These are phyloP conservation scores for Puccinia coronata DNA, from an alignment of 1,284 basidiomycete genomes.

Conservation along the genomic window DNA sequence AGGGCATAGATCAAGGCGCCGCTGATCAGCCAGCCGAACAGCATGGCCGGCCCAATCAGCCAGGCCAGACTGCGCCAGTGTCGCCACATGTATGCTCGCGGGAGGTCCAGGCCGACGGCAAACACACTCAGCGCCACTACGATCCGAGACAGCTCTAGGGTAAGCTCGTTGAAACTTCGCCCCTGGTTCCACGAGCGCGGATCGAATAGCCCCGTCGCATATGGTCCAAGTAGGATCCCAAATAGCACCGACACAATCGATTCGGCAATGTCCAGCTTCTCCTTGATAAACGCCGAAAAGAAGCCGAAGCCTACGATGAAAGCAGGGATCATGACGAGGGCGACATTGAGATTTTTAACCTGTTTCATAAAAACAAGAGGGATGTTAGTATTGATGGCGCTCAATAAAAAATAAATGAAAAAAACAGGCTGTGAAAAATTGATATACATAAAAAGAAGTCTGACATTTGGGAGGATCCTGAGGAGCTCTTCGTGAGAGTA, in stretches of 20 bases:
- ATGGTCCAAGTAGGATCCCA: constrained; percentile 87
- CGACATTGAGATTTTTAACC: constrained; percentile 4
- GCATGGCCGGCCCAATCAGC: constrained; percentile 66
- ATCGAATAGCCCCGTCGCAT: constrained; percentile 80
- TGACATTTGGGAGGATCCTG: constrained; percentile 8
- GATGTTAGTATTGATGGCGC: background rate
- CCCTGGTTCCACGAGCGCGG: constrained; percentile 72
- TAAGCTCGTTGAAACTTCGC: constrained; percentile 58
- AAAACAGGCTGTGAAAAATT: background rate
- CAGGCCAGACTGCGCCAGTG: constrained; percentile 89
- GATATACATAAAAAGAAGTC: background rate
- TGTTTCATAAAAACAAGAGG: background rate
- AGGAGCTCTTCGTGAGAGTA: constrained; percentile 23
- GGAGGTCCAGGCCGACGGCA: constrained; percentile 86
- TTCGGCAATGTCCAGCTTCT: constrained; percentile 82
- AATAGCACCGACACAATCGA: constrained; percentile 93
- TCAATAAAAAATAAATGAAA: background rate
- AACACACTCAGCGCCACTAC: constrained; percentile 97
- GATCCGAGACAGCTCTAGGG: constrained; percentile 80
- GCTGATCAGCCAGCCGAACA: constrained; percentile 55
- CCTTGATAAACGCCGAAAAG: constrained; percentile 36
- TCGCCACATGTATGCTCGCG: constrained; percentile 67
- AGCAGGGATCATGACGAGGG: constrained; percentile 33
- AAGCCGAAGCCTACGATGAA: constrained; percentile 52
- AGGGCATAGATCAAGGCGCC: constrained; percentile 77